Evolutionary conservation across 441 rosid species (phyloP), one percentile per base, ranked within the genome.

Genomic region (Pelargonium citronellum): DNA sequence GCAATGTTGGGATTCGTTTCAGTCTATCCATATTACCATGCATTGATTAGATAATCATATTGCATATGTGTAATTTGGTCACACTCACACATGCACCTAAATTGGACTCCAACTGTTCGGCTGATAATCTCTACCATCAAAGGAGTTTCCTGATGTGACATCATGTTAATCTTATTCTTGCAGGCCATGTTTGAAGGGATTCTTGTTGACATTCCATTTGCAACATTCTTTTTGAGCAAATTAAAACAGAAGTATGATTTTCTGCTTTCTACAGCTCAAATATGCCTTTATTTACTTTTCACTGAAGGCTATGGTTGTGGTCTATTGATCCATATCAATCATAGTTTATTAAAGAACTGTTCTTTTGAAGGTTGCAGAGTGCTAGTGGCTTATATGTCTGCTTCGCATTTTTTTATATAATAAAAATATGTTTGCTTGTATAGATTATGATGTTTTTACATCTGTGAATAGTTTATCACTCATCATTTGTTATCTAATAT

Each of bases 161-260:
- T 63, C 22, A 46, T 64, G 9, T 71, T 69, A 12, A 55, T 71
- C 74, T 81, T 74, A 46, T 69, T 27, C 75, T 58, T 85, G 84
- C 83, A 95, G 99, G 98, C 98, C 66, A 90, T 95, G 97, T 95
- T 89, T 84, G 99, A 95, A 87, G 97, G 99, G 71, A 92, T 95
- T 83, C 92, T 95, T 49, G 98, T 95, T 80, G 99, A 95, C 76
- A 89, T 95, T 75, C 99, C 99, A 74, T 95, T 95, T 74, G 96
- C 99, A 67, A 91, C 98, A 68, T 95, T 95, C 88, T 95, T 95
- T 86, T 85, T 95, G 89, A 95, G 98, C 93, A 95, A 95, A 84
- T 80, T 95, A 77, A 95, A 92, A 73, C 97, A 82, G 60, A 95
- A 92, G 99, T 95, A 87, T 68, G 83, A 72, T 78, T 58, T 71